Percentiles rank a stretch among this genome's conserved stretches.
These are phyloP conservation scores for Pythium rhizo-oryzae DNA, from an alignment of 352 stramenopile genomes.

Conservation along the genomic window DNA sequence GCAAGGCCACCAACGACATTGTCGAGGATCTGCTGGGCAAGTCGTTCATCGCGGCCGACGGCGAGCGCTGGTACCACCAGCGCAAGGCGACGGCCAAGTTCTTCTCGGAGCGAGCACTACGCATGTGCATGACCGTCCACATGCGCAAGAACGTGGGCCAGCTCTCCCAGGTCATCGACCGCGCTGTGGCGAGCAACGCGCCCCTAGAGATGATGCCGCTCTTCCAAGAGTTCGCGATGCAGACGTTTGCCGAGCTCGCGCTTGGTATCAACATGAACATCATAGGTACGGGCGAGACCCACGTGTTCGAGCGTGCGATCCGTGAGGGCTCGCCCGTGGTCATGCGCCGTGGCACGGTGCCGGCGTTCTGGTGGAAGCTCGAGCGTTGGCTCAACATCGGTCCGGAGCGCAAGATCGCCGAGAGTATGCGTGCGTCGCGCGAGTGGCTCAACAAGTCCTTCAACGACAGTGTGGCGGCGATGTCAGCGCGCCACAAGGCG, in stretches of 20 bases:
- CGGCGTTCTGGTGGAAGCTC: constrained; percentile 39
- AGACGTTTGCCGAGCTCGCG: constrained; percentile 53
- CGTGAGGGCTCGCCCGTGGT: constrained; percentile 18
- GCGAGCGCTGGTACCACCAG: neutral
- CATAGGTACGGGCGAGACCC: constrained; percentile 32
- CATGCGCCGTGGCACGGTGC: neutral
- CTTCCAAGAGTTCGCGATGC: constrained; percentile 54
- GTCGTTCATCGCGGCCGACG: constrained; percentile 19
- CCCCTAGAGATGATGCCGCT: constrained; percentile 33
- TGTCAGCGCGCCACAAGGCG: too few relatives aligned
- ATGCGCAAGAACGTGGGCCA: constrained; percentile 25
- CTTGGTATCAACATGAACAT: constrained; percentile 48
- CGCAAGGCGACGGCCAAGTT: neutral
- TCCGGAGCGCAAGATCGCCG: constrained; percentile 38
- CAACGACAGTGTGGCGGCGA: too few relatives aligned
- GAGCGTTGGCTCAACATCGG: constrained; percentile 49
- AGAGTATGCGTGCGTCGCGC: too few relatives aligned
- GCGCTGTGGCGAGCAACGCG: constrained; percentile 6
- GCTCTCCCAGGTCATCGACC: constrained; percentile 27
- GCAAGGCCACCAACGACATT: constrained; percentile 19
- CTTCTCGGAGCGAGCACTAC: neutral
- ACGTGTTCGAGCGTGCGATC: constrained; percentile 31
- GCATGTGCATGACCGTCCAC: neutral
- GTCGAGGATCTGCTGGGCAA: constrained; percentile 30
- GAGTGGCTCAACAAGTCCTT: constrained; percentile 48